Base-by-base conservation (phyloP, 2,329 filamentous ascomycete species). In the Sclerotinia trifoliorum region DNA sequence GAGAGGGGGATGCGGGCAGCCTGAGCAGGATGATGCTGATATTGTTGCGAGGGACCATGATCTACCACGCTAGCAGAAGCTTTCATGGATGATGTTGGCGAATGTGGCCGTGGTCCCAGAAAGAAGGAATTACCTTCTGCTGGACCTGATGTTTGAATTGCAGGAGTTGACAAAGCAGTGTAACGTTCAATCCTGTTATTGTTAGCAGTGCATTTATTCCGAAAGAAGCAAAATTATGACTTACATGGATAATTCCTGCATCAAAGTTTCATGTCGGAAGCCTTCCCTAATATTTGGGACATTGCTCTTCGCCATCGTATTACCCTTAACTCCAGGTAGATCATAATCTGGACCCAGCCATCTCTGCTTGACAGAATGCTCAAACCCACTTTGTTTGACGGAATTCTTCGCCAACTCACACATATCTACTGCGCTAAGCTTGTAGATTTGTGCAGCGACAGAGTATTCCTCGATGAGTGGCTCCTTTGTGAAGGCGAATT, bases 401-500 rank as follows among this genome's bases (percentile, higher is more conserved):
- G 93, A 97, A 78, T 98, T 94, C 80, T 97, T 97, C 32, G 95
- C 95, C 68, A 99, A 80, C 80, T 99, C 95, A 77, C 95, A 98
- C 95, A 99, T 99, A 76, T 99, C 95, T 5, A 98, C 94, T 0
- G 94, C 91, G 76, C 90, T 96, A 51, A 99, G 87, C 81, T 98
- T 98, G 82, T 98, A 99, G 69, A 99, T 99, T 80, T 99, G 95
- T 5, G 95, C 95, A 4, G 95, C 95, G 11, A 99, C 95, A 0
- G 94, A 94, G 77, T 99, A 99, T 78, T 99, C 95, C 79, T 99
- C 95, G 73, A 99, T 99, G 68, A 99, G 81, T 0, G 95, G 95
- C 79, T 99, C 95, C 76, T 98, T 99, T 7, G 95, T 99, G 77
- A 97, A 99, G 2, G 95, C 95, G 78, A 99, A 99, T 77, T 99